Percentiles rank a stretch among this genome's conserved stretches.
Conservation (phyloP, 129 eudicot genomes). For the Erigeron canadensis region DNA sequence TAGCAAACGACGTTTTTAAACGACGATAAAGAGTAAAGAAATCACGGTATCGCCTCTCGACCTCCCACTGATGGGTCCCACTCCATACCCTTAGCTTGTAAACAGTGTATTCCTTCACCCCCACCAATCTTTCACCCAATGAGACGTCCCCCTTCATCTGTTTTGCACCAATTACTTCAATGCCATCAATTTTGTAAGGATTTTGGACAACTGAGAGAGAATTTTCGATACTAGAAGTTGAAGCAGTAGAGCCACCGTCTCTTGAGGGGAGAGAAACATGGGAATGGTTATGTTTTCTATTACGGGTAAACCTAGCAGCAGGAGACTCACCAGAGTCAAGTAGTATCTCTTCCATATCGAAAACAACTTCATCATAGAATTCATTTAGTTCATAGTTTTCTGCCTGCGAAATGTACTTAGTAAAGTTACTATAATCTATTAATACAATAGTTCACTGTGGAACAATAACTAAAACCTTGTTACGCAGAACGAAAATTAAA, state of each 20-base stretch:
- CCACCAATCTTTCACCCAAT: conserved; percentile 82
- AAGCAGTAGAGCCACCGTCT: conserved; percentile 87
- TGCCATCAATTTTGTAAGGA: conserved; percentile 55
- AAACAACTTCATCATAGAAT: conserved; percentile 69
- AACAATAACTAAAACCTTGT: too few relatives aligned
- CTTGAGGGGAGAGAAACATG: conserved; percentile 56
- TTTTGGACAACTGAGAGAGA: conserved; percentile 31
- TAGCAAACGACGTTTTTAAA: conserved; percentile 57
- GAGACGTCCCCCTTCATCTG: conserved; percentile 86
- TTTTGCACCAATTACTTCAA: conserved; percentile 78
- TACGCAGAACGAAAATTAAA: conserved; percentile 4
- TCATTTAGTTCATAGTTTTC: conserved; percentile 54
- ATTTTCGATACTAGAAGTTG: conserved; percentile 63
- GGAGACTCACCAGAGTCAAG: conserved; percentile 67
- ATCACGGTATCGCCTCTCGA: conserved; percentile 91
- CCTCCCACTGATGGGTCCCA: conserved; percentile 77
- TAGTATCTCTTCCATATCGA: conserved; percentile 92
- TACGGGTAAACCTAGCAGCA: conserved; percentile 44
- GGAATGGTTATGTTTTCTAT: conserved; percentile 35
- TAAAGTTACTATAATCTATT: conserved; percentile 1
- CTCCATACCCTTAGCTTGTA: conserved; percentile 67
- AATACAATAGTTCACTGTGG: background rate
- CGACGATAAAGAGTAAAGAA: conserved; percentile 69
- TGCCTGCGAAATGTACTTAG: conserved; percentile 40
- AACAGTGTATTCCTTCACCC: conserved; percentile 87